A percentile compares a stretch with the other conserved stretches of the same genome.
Conservation (phyloP, 2,329 filamentous ascomycete species). For the Raffaelea ambrosiae region DNA sequence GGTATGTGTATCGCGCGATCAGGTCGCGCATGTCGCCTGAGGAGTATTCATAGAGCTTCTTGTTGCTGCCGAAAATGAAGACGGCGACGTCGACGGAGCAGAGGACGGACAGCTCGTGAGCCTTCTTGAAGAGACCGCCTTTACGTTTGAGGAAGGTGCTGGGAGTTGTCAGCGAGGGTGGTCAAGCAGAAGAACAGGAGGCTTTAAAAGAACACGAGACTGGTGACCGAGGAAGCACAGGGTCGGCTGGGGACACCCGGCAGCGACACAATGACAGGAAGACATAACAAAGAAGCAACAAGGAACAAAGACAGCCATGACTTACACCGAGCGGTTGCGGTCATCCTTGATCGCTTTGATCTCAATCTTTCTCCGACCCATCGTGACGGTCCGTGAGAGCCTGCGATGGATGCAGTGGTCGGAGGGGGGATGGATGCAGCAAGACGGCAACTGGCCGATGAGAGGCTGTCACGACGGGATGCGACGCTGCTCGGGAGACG, state of each 20-base stretch:
- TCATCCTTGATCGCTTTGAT: slow-evolving; percentile 99
- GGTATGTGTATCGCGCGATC: slow-evolving; percentile 82
- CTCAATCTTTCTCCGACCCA: slow-evolving; percentile 99
- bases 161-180: slow-evolving; percentile 10
- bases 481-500: no score
- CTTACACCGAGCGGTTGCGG: slow-evolving; percentile 94
- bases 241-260: no score
- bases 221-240: no score
- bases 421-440: not conserved
- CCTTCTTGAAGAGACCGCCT: slow-evolving; percentile 98
- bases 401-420: not conserved
- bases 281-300: not conserved
- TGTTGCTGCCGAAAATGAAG: slow-evolving; percentile 97
- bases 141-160: slow-evolving; percentile 99
- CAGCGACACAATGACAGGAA: no score
- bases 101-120: slow-evolving; percentile 93
- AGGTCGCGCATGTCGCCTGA: slow-evolving; percentile 90
- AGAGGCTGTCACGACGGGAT: no score
- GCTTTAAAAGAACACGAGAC: no score
- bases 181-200: not conserved
- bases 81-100: slow-evolving; percentile 98
- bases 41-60: slow-evolving; percentile 97
- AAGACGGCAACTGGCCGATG: not conserved
- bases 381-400: slow-evolving; percentile 32
- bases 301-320: slow-evolving; percentile 5